Base-by-base conservation (phyloP, 2,329 filamentous ascomycete species). In the Penicillium sp. region DNA sequence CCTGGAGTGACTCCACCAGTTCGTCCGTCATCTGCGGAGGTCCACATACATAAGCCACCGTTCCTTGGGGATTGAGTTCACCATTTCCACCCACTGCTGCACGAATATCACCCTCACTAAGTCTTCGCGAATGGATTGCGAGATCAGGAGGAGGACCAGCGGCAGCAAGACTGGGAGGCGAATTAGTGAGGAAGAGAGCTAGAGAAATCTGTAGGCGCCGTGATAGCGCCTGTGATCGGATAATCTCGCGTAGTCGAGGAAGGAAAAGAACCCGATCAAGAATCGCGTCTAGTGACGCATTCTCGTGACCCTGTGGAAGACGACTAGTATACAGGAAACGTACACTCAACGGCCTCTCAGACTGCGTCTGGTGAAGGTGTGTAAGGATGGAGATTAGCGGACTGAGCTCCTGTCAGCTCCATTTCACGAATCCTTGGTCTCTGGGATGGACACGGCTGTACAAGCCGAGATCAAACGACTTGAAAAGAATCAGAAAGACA, bases 361-460 rank as follows among this genome's bases (percentile, higher is more conserved):
- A 73, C 59, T 80, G 71, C 23, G 77, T 77, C 6, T 64, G 66
- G 50, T 65, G 68, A 1, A 91, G 74, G 54, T 81, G 79, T 15
- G 82, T 79, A 45, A 90, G 74, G 69, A 93, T 93, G 49, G 88
- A 89, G 51, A 90, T 81, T 5, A 93, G 74, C 0, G 89, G 89
- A 63, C 82, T 84, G 16, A 31, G n/a, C 21, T 6, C 8, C 46
- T 42, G 21, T 64, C 47, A 58, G 47, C 34, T n/a, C 42, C n/a
- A 21, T 51, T n/a, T 16, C 31, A 41, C 8, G 13, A 2, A 28
- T 28, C 33, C 2, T 10, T 38, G 15, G 0, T 4, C 42, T 18
- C n/a, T 45, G 18, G 16, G 16, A 12, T 39, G 16, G 21, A 39
- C 36, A 39, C 9, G 12, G 36, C 21, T 13, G 36, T 6, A 21